These are phyloP conservation scores for Microsporum audouinii DNA, from an alignment of 2,329 filamentous ascomycete species.

Conservation along the genomic window DNA sequence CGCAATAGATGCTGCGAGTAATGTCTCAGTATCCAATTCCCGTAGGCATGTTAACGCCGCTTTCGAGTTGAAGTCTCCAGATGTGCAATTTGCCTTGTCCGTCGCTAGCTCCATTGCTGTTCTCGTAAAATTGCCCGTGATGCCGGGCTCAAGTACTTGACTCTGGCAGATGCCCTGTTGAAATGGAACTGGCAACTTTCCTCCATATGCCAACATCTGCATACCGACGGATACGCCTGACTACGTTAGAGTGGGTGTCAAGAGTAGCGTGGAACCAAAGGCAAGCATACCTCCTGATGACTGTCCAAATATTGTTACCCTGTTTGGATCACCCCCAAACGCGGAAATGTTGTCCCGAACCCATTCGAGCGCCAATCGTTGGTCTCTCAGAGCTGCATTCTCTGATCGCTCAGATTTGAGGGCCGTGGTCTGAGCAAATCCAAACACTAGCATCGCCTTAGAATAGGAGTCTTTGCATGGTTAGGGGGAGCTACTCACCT, in stretches of 20 bases:
- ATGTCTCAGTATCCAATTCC: conserved; percentile 30
- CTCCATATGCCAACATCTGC: conserved; percentile 42
- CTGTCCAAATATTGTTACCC: conserved; percentile 71
- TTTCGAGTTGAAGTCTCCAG: conserved; percentile 30
- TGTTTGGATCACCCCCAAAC: conserved; percentile 47
- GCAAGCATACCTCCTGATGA: conserved; percentile 41
- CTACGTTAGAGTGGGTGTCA: not conserved
- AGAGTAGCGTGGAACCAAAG: not conserved
- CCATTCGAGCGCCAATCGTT: conserved; percentile 49
- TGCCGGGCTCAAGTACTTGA: conserved; percentile 43
- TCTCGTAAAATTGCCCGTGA: conserved; percentile 39
- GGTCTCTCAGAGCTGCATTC: conserved; percentile 50
- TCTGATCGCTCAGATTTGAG: conserved; percentile 54
- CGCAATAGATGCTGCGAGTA: conserved; percentile 36
- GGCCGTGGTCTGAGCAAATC: conserved; percentile 59
- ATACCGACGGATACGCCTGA: conserved; percentile 34
- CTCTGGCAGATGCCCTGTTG: conserved; percentile 38
- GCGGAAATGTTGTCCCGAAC: conserved; percentile 42
- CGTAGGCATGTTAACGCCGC: conserved; percentile 41
- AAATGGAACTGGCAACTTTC: conserved; percentile 35
- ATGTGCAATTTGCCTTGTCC: conserved; percentile 36
- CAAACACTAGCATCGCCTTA: conserved; percentile 40
- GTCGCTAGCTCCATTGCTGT: conserved; percentile 38
- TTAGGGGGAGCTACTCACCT: conserved; percentile 26
- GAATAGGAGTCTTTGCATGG: not conserved